Base-by-base conservation (phyloP, 2,329 filamentous ascomycete genomes). In the Arachnopeziza araneosa region DNA sequence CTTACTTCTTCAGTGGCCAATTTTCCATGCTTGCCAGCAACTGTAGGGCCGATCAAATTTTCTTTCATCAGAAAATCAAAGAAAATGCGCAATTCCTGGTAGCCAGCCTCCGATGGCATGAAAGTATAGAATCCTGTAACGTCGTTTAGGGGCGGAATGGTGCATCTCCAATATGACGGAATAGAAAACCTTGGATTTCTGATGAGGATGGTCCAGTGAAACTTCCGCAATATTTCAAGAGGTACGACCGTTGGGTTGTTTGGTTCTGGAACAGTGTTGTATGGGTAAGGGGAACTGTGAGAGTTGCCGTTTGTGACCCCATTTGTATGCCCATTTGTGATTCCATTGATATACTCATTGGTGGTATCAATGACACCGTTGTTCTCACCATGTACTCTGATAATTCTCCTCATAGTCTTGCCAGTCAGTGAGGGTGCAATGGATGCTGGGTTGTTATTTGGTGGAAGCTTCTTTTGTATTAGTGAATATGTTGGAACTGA, bases 131-230 rank as follows among this genome's bases (percentile, higher is more conserved):
- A 98, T 8, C 91, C 91, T 0, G 93, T 98, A 63, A 91, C 77
- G 53, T 88, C 79, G 71, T 89, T 86, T 59, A 97, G 81, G 0
- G 95, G 95, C 17, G 95, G 93, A 57, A 96, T 83, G 55, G 91
- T 96, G 82, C 93, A 98, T 68, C 93, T 89, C 81, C 89, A 96
- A 79, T 93, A 98, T 53, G 91, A 96, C 8, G 95, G 95, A 66
- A 98, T 93, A 69, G 90, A 89, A 72, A 86, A 86, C 69, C 91
- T 86, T n/a, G 95, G 95, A 74, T 98, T 92, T 60, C 95, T 93
- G 79, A 99, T 98, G 64, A 98, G 83, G 77, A 99, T 98, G 23
- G 93, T 91, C 78, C 93, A 98, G 75, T 97, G 92, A 77, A 96
- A 98, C 66, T 85, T 81, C 70, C 85, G 83, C 60, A 98, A 80